phyloP scores from a whole-genome alignment of 805 yeast species.

The Candida insectalens region DNA sequence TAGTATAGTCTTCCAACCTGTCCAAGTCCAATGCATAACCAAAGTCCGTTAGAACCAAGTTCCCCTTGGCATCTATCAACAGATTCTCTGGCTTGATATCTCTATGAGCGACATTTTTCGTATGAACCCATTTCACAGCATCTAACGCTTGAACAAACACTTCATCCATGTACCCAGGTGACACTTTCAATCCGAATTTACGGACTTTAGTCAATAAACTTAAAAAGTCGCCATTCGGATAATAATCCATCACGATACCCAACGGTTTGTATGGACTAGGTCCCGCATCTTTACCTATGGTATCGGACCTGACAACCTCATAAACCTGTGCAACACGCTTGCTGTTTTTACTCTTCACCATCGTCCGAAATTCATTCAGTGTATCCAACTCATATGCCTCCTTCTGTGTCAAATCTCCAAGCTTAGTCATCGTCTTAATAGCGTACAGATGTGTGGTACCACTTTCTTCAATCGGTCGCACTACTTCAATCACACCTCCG shows the following conservation, averaged over 20 bases:
- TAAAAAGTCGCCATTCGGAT: constrained; percentile 38
- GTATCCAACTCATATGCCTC: constrained; percentile 8
- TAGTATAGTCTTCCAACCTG: constrained; percentile 11
- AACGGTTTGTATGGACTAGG: too few species aligned
- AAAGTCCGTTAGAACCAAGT: constrained; percentile 38
- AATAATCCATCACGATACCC: constrained; percentile 33
- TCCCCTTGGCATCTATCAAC: constrained; percentile 34
- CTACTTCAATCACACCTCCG: constrained; percentile 21
- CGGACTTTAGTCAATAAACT: constrained; percentile 32
- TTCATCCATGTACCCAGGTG: constrained; percentile 31
- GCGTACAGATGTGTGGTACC: constrained; percentile 7
- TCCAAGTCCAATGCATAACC: constrained; percentile 36
- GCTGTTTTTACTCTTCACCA: constrained; percentile 9
- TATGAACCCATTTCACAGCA: constrained; percentile 37
- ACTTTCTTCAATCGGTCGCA: constrained; percentile 2
- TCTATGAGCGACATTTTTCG: constrained; percentile 33
- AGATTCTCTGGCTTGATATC: constrained; percentile 49
- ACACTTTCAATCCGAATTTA: constrained; percentile 21
- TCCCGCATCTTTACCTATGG: too few species aligned
- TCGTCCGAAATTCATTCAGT: constrained; percentile 20
- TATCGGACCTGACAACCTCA: background rate
- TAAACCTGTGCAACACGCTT: background rate
- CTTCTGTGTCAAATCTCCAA: background rate
- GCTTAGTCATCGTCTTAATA: constrained; percentile 8
- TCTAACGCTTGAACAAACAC: constrained; percentile 43